Evolutionary conservation across 2,329 filamentous ascomycete species (phyloP).

Genomic region (Plectosphaerella cucumerina): DNA sequence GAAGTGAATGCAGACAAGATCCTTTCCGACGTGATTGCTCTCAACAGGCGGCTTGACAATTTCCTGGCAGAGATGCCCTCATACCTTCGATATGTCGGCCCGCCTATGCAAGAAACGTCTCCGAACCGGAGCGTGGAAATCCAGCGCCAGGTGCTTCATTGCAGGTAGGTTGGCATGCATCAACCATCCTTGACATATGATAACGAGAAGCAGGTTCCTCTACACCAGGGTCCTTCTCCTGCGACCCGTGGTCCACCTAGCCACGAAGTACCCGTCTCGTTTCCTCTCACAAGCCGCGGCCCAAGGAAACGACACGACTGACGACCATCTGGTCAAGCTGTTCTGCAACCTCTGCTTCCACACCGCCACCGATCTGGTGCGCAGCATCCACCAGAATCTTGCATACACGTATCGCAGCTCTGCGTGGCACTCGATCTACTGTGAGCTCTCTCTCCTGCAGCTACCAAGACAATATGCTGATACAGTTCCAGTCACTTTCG

Average conservation of each 20-base stretch:
- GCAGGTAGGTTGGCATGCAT: background rate
- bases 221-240: background rate
- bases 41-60: background rate
- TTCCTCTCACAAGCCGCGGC: background rate
- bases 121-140: background rate
- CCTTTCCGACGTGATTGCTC: background rate
- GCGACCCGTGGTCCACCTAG: background rate
- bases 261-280: background rate
- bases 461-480: background rate
- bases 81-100: background rate
- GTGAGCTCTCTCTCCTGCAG: background rate
- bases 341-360: background rate
- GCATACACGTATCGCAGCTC: background rate
- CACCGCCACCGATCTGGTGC: background rate
- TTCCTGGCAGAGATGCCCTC: background rate
- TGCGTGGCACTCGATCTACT: background rate
- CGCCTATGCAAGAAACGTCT: background rate
- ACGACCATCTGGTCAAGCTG: background rate
- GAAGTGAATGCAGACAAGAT: background rate
- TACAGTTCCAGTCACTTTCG: background rate
- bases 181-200: background rate
- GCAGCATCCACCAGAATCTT: background rate
- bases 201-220: background rate
- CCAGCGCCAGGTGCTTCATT: background rate
- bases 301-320: background rate